Evolutionary conservation across 192 early-diverging fungal species (phyloP), one percentile per base, ranked within the genome.

Genomic region (Backusella tuberculispora): DNA sequence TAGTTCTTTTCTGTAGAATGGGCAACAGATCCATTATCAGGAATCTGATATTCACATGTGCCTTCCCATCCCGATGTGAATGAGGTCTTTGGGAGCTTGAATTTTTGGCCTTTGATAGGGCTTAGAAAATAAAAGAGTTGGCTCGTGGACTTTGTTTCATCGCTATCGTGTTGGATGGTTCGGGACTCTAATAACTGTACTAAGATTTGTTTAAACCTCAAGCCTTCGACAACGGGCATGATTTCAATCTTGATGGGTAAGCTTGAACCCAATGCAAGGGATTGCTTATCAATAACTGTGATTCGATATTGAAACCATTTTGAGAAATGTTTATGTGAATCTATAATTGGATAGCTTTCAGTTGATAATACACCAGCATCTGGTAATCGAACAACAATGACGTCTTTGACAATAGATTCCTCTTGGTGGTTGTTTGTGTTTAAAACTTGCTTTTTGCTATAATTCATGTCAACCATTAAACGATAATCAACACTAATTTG

Each of bases 271-370:
- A 73, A n/a, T 13, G 72, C 56, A 3, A 42, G 60, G 15, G 44
- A 26, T 12, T 45, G 15, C n/a, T 46, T 60, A 47, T 73, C 72
- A 34, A 34, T 34, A 8, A 73, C 43, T 0, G 60, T 60, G 3
- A 73, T 56, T 7, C 45, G 38, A 40, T 64, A 73, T 46, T 63
- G 41, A 45, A 56, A 73, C 60, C 72, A 73, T 17, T 42, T 13
- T 14, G 29, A 42, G 26, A 10, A 45, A 17, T 73, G 72, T 44
- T 65, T 73, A 42, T 34, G 40, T 43, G 42, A 43, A 43, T 43
- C 42, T 9, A 43, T 43, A 10, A 10, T 10, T 10, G 6, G 8
- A 43, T 43, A 17, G 56, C 8, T 43, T 65, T 40, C 9, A 65
- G 4, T 5, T 6, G 12, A 40, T 6, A 40, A n/a, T 0, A 44